Conservation (phyloP, 805 yeast species). For the Wickerhamiella allomyrinae region DNA sequence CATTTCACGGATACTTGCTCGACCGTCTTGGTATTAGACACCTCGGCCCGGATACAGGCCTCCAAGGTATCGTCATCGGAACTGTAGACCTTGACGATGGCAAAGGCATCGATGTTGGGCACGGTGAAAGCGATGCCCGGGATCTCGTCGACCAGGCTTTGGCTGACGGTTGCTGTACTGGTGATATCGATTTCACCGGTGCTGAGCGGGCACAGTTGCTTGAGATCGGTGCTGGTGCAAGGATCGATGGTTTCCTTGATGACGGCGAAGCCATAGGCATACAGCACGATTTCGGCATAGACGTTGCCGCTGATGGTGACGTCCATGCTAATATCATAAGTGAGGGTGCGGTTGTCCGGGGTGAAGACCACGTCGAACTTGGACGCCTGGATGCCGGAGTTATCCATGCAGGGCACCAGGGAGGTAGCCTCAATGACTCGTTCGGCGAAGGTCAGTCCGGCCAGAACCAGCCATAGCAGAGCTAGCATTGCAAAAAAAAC, state of each 20-base stretch:
- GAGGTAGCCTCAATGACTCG: slow-evolving; percentile 49
- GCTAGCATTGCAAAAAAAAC: slow-evolving; percentile 1
- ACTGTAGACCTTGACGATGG: slow-evolving; percentile 37
- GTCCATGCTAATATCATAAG: slow-evolving; percentile 53
- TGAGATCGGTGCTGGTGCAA: slow-evolving; percentile 47
- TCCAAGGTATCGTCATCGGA: slow-evolving; percentile 29
- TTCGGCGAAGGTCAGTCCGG: slow-evolving; percentile 8
- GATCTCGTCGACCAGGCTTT: slow-evolving; percentile 37
- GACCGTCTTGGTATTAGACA: slow-evolving; percentile 68
- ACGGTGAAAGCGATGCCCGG: slow-evolving; percentile 80
- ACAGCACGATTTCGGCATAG: slow-evolving; percentile 55
- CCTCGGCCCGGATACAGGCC: slow-evolving; percentile 65
- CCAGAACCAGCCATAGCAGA: neutral
- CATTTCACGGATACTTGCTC: slow-evolving; percentile 72
- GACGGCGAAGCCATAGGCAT: slow-evolving; percentile 73
- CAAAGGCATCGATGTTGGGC: slow-evolving; percentile 77
- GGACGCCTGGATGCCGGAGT: slow-evolving; percentile 57
- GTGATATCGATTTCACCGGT: slow-evolving; percentile 73
- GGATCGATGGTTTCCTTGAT: slow-evolving; percentile 45
- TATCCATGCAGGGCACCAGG: slow-evolving; percentile 73
- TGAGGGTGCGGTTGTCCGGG: slow-evolving; percentile 54
- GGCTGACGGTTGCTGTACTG: slow-evolving; percentile 42
- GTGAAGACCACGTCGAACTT: slow-evolving; percentile 61
- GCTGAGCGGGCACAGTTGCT: slow-evolving; percentile 77
- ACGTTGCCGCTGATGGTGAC: slow-evolving; percentile 56